Conservation (phyloP, 768 basidiomycete genomes). For the Pilatotrama ljubarskyi region DNA sequence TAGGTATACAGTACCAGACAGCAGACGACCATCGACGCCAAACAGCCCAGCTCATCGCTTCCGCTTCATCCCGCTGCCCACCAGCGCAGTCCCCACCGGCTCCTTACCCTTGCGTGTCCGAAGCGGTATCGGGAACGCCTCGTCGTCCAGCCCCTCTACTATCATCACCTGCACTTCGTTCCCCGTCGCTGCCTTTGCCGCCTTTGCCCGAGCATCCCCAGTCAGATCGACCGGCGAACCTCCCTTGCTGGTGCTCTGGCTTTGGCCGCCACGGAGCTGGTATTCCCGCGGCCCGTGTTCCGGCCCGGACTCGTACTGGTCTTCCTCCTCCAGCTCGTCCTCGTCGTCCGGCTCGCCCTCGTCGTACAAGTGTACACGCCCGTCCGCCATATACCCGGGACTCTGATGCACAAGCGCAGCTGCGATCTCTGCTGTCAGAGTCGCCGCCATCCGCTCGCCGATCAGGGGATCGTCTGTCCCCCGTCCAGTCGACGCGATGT, state of each 20-base stretch:
- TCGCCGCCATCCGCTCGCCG: slow-evolving; percentile 63
- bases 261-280: slow-evolving; percentile 31
- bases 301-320: slow-evolving; percentile 38
- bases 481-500: slow-evolving; percentile 14
- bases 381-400: slow-evolving; percentile 26
- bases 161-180: slow-evolving; percentile 22
- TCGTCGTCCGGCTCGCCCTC: slow-evolving; percentile 55
- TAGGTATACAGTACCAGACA: slow-evolving; percentile 13
- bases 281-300: slow-evolving; percentile 52
- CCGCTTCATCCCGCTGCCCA: slow-evolving; percentile 54
- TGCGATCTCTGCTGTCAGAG: slow-evolving; percentile 77
- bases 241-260: slow-evolving; percentile 3
- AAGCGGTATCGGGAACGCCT: slow-evolving; percentile 67
- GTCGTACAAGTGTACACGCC: slow-evolving; percentile 49
- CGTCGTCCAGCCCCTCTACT: slow-evolving; percentile 48
- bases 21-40: neutral
- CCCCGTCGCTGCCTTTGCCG: slow-evolving; percentile 2
- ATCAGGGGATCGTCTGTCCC: slow-evolving; percentile 30
- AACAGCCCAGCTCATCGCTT: slow-evolving; percentile 49
- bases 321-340: slow-evolving; percentile 50
- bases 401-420: slow-evolving; percentile 68
- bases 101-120: slow-evolving; percentile 68
- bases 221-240: slow-evolving; percentile 2
- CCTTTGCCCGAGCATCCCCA: slow-evolving; percentile 5
- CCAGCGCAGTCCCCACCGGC: slow-evolving; percentile 31